Base-by-base conservation (phyloP, 2,329 filamentous ascomycete species). In the Penicillium sp. region DNA sequence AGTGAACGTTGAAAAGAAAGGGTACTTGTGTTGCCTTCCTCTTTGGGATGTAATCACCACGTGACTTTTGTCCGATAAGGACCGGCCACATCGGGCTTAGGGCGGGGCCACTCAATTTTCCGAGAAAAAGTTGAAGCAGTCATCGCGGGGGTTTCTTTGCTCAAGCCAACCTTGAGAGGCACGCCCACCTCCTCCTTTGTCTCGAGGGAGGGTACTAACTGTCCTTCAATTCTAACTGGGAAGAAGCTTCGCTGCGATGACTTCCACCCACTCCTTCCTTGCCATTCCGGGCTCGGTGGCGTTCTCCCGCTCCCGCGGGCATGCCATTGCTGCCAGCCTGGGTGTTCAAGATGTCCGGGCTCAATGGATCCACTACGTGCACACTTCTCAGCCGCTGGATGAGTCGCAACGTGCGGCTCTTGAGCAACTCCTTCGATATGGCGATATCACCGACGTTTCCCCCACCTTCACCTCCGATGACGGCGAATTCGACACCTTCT, bases 311-410 rank as follows among this genome's bases (percentile, higher is more conserved):
- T 73, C 72, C 43, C 67, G 70, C 36, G 64, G 68, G 19, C 63
- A 64, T 45, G 64, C 61, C 28, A 59, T 74, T 45, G 68, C 69
- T 36, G 53, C 60, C 13, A 67, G 63, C 39, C 62, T 73, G 41
- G 67, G 67, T 25, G 68, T 67, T 4, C 52, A 62, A 32, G 67
- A 71, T 45, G 64, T 74, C 28, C 63, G 68, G 30, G 70, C 70
- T 29, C 68, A 72, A 51, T 74, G 68, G 60, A 54, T 73, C 43
- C 86, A 87, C 71, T 87, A 86, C 58, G 74, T 86, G 42, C 75
- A 83, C 59, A 71, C 83, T 47, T 72, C 74, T 46, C 69, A 69
- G 29, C 63, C 68, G 33, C 67, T 76, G 35, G 57, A 65, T 41
- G 62, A 67, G 7, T 63, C 70, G 21, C 71, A 81, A 51, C 67